Percentiles rank a stretch among this genome's conserved stretches.
Conservation (phyloP, 768 basidiomycete species). For the Strobilomyces confusus region DNA sequence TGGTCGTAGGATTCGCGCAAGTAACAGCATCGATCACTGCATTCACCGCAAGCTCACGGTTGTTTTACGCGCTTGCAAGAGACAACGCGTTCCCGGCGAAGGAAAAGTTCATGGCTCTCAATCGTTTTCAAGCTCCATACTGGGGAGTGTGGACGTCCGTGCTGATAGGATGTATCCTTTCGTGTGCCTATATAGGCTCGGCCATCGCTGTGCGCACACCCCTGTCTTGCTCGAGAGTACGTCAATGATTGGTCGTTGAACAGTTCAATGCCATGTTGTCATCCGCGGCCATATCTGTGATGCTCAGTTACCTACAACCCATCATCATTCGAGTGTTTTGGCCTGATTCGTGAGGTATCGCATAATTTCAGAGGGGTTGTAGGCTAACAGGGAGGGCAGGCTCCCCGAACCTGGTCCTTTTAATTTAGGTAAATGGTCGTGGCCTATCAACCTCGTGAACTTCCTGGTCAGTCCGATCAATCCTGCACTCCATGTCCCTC, state of each 20-base stretch:
- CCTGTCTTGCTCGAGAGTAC: background rate
- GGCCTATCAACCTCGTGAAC: slow-evolving; percentile 47
- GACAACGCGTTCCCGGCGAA: slow-evolving; percentile 51
- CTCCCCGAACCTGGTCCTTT: slow-evolving; percentile 48
- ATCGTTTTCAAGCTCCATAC: slow-evolving; percentile 51
- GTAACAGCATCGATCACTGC: slow-evolving; percentile 55
- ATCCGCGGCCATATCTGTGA: slow-evolving; percentile 53
- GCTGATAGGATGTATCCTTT: slow-evolving; percentile 48
- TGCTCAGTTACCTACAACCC: slow-evolving; percentile 56
- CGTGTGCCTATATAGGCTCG: slow-evolving; percentile 57
- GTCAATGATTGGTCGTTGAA: background rate
- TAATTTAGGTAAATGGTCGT: slow-evolving; percentile 48
- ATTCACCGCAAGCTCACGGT: slow-evolving; percentile 53
- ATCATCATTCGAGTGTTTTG: slow-evolving; percentile 57
- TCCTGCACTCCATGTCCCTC: background rate
- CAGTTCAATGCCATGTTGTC: slow-evolving; percentile 56
- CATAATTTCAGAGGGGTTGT: background rate
- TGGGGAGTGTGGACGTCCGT: slow-evolving; percentile 55
- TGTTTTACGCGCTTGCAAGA: slow-evolving; percentile 55
- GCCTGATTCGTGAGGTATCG: slow-evolving; percentile 42
- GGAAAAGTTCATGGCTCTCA: slow-evolving; percentile 45
- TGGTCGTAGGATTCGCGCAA: slow-evolving; percentile 47
- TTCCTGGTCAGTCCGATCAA: slow-evolving; percentile 35
- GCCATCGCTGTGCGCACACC: slow-evolving; percentile 43
- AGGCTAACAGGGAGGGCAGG: slow-evolving; percentile 25